Percentiles rank a stretch among this genome's conserved stretches.
phyloP scores from a whole-genome alignment of 352 stramenopile species.

The Peronosclerospora sorghi region DNA sequence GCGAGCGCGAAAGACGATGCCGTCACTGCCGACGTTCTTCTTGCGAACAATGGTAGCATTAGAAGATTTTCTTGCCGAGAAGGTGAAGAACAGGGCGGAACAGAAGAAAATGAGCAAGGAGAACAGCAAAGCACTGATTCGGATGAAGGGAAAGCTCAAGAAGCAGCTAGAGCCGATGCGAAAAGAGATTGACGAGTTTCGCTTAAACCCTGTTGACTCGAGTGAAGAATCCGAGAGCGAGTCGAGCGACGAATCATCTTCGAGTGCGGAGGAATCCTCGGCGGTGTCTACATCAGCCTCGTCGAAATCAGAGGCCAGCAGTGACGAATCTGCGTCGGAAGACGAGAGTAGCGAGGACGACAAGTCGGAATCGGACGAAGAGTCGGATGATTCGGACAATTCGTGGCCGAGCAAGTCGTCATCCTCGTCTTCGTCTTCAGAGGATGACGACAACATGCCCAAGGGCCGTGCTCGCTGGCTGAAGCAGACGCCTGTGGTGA shows the following conservation, averaged over 20 bases:
- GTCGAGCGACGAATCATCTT: slow-evolving; percentile 9
- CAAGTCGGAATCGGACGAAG: slow-evolving; percentile 24
- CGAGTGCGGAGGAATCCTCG: slow-evolving; percentile 1
- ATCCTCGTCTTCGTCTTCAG: slow-evolving; percentile 50
- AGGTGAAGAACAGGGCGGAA: slow-evolving; percentile 92
- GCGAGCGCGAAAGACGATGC: slow-evolving; percentile 80
- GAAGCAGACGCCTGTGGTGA: slow-evolving; percentile 82
- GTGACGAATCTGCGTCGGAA: slow-evolving; percentile 9
- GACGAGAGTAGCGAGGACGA: slow-evolving; percentile 15
- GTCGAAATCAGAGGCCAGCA: slow-evolving; percentile 5
- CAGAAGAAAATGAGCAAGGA: slow-evolving; percentile 96
- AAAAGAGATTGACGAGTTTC: slow-evolving; percentile 84
- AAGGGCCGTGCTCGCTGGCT: slow-evolving; percentile 94
- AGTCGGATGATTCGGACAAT: slow-evolving; percentile 37
- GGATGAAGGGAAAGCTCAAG: slow-evolving; percentile 96
- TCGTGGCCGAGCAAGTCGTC: slow-evolving; percentile 52
- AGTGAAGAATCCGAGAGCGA: slow-evolving; percentile 33
- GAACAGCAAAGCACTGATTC: slow-evolving; percentile 92
- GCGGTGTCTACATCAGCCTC: slow-evolving; percentile 14
- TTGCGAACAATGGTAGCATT: slow-evolving; percentile 89
- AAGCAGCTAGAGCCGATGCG: slow-evolving; percentile 93
- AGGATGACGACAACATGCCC: slow-evolving; percentile 80
- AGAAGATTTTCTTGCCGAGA: slow-evolving; percentile 87
- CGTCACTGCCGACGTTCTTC: slow-evolving; percentile 84
- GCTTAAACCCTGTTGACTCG: slow-evolving; percentile 79